Percentiles rank a stretch among this genome's conserved stretches.
Evolutionary conservation across 202 grass and related monocot species (phyloP).

Genomic region (Cymbopogon flexuosus): DNA sequence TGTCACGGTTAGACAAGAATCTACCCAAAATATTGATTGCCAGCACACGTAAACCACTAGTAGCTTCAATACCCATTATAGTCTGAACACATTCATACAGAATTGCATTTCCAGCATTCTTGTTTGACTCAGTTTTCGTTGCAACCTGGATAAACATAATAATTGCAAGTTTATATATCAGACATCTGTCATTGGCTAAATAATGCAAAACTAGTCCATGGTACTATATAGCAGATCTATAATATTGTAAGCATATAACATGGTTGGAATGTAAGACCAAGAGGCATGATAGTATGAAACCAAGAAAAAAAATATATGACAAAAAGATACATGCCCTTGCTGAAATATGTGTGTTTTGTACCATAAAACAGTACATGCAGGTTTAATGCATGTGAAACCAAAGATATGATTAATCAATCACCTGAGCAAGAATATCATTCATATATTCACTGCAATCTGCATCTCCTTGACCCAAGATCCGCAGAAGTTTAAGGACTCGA

Average conservation of each 20-base stretch:
- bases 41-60: slow-evolving; percentile 84
- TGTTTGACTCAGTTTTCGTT: slow-evolving; percentile 88
- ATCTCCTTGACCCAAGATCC: slow-evolving; percentile 81
- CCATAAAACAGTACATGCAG: background rate
- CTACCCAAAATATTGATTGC: slow-evolving; percentile 97
- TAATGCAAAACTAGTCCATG: background rate
- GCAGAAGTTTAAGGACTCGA: slow-evolving; percentile 82
- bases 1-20: slow-evolving; percentile 97
- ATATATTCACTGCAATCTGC: slow-evolving; percentile 88
- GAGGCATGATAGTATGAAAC: background rate
- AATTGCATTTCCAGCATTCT: slow-evolving; percentile 97
- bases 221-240: slow-evolving; percentile 4
- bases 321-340: background rate
- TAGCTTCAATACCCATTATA: slow-evolving; percentile 96
- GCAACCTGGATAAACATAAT: slow-evolving; percentile 50
- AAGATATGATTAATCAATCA: slow-evolving; percentile 38
- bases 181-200: background rate
- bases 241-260: slow-evolving; percentile 1
- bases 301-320: background rate
- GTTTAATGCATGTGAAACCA: background rate
- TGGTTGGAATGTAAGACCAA: background rate
- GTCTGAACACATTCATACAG: slow-evolving; percentile 97
- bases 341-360: slow-evolving; percentile 24
- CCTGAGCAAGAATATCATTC: slow-evolving; percentile 99
- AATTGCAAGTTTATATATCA: background rate